Evolutionary conservation across 148 eudicot species (phyloP).

Genomic region (Euryodendron excelsum): DNA sequence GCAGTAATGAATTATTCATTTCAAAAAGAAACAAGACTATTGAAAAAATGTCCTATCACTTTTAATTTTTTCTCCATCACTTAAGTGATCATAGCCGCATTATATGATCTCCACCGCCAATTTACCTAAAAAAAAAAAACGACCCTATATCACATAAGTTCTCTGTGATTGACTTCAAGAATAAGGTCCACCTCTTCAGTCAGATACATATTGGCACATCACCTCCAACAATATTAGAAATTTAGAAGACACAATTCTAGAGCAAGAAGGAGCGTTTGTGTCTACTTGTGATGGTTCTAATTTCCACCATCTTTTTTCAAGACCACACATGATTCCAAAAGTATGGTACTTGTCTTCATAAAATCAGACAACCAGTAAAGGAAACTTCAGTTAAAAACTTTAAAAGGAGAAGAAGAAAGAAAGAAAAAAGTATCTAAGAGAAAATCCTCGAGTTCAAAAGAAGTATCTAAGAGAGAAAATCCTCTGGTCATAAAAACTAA

Average conservation of each 20-base stretch:
- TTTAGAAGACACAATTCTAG: neutral
- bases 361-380: neutral
- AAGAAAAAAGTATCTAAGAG: no score
- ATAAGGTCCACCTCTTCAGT: neutral
- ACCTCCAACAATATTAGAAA: neutral
- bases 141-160: neutral
- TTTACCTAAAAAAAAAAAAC: neutral
- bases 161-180: neutral
- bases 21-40: neutral
- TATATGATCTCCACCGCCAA: no score
- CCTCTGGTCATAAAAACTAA: neutral
- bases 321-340: neutral
- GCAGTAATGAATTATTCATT: neutral
- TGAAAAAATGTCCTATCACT: neutral
- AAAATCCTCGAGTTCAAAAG: neutral
- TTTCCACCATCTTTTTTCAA: slow-evolving; percentile 1
- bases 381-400: neutral
- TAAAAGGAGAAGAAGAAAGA: neutral
- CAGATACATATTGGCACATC: neutral
- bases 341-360: neutral
- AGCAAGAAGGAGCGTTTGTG: neutral
- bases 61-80: neutral
- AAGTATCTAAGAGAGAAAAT: neutral
- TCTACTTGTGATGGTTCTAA: slow-evolving; percentile 1
- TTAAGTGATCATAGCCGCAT: neutral